These are phyloP conservation scores for Bolboschoenus planiculmis DNA, from an alignment of 176 grass and related monocot genomes.

Conservation along the genomic window DNA sequence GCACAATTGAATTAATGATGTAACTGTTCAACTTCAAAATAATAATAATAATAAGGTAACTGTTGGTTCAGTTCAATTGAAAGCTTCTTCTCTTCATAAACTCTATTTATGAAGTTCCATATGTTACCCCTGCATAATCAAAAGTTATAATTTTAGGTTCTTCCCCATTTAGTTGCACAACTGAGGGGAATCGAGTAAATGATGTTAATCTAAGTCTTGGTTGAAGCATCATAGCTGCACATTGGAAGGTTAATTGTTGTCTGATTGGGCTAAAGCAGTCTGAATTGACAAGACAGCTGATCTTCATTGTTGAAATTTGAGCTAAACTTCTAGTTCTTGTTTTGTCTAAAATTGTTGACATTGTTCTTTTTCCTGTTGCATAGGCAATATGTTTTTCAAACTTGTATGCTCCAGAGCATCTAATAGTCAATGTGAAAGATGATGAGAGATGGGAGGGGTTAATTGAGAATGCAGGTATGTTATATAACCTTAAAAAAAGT, in stretches of 20 bases:
- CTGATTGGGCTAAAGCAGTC: not conserved
- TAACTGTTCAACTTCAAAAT: too few species aligned
- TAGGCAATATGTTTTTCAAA: slow-evolving; percentile 90
- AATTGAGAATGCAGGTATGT: slow-evolving; percentile 81
- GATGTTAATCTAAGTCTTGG: too few species aligned
- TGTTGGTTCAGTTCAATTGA: too few species aligned
- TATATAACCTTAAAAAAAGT: not conserved
- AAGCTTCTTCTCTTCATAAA: too few species aligned
- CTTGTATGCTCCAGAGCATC: slow-evolving; percentile 92
- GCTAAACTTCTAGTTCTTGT: not conserved
- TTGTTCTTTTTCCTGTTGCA: not conserved
- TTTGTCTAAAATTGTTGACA: not conserved
- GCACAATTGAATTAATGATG: too few species aligned
- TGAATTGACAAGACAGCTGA: slow-evolving; percentile 1
- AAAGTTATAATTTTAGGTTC: too few species aligned
- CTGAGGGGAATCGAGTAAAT: too few species aligned
- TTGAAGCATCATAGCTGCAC: too few species aligned
- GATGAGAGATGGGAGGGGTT: slow-evolving; percentile 79
- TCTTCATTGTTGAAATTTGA: not conserved
- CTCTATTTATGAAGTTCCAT: too few species aligned
- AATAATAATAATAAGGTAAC: too few species aligned
- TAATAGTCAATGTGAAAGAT: slow-evolving; percentile 86
- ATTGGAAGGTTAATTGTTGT: not conserved
- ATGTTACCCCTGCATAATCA: too few species aligned
- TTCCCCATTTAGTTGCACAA: too few species aligned